Conservation (phyloP, 768 basidiomycete genomes). For the Mycena filopes region DNA sequence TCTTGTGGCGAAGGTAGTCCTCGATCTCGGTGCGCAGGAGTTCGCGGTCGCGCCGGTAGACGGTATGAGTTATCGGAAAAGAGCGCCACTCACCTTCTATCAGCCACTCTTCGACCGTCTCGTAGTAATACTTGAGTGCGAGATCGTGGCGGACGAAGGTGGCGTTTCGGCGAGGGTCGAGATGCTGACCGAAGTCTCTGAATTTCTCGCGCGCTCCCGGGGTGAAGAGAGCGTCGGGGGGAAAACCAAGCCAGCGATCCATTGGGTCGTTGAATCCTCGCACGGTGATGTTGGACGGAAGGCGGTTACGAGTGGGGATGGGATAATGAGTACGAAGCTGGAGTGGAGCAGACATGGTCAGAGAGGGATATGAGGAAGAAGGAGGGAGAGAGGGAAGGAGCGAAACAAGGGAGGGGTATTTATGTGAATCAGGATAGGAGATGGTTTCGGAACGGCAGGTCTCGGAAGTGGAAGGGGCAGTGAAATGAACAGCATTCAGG, state of each 20-base stretch:
- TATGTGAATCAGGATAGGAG: no score
- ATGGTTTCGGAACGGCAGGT: background rate
- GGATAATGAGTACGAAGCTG: no score
- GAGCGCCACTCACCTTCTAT: background rate
- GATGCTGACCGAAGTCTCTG: background rate
- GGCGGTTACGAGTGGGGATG: background rate
- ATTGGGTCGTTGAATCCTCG: background rate
- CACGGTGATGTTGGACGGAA: background rate
- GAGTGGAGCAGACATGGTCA: no score
- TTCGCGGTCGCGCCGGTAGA: constrained; percentile 8
- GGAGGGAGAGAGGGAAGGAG: no score
- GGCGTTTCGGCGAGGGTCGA: background rate
- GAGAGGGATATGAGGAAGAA: no score
- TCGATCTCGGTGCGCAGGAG: constrained; percentile 2
- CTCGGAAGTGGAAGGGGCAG: no score
- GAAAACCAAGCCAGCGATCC: background rate
- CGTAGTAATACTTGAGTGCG: background rate
- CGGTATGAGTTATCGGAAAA: background rate
- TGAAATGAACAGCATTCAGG: no score
- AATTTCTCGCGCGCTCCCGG: no score
- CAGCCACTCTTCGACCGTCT: background rate
- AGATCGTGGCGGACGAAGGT: background rate
- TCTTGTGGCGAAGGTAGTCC: background rate
- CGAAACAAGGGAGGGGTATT: no score
- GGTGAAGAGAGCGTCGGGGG: background rate